Conservation (phyloP, 2,329 filamentous ascomycete genomes). For the Cladosporium halotolerans region DNA sequence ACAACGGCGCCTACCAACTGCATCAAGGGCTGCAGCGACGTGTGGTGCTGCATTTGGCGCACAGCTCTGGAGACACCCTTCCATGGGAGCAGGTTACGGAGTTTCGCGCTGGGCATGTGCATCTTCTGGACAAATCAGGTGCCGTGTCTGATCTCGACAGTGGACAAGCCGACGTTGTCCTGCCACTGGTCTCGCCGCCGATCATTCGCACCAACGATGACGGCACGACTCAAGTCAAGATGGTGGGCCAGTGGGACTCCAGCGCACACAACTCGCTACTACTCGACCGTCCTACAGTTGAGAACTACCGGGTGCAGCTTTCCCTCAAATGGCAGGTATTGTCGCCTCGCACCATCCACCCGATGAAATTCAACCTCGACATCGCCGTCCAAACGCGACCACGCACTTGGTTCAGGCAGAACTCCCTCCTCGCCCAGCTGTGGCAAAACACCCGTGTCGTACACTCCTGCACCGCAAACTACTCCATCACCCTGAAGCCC, state of each 20-base stretch:
- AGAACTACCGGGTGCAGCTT: conserved; percentile 87
- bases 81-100: conserved; percentile 80
- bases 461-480: conserved; percentile 79
- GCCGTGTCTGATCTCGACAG: conserved; percentile 75
- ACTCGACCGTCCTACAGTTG: conserved; percentile 87
- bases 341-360: conserved; percentile 76
- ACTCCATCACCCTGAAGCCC: conserved; percentile 78
- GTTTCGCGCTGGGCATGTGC: conserved; percentile 72
- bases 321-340: conserved; percentile 78
- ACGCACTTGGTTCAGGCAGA: conserved; percentile 75
- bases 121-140: conserved; percentile 75
- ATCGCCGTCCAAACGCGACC: conserved; percentile 78
- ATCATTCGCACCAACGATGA: conserved; percentile 80
- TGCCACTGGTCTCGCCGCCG: conserved; percentile 73
- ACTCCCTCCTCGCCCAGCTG: conserved; percentile 78
- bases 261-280: conserved; percentile 87
- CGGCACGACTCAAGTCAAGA: conserved; percentile 77
- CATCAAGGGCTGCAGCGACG: conserved; percentile 91
- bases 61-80: conserved; percentile 80
- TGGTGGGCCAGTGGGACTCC: conserved; percentile 95
- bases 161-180: conserved; percentile 63
- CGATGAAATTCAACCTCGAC: conserved; percentile 79
- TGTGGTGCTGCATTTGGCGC: conserved; percentile 79
- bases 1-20: conserved; percentile 86
- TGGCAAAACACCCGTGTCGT: conserved; percentile 83